These are phyloP conservation scores for Mrakia hoshinonis DNA, from an alignment of 768 basidiomycete species.

Conservation along the genomic window DNA sequence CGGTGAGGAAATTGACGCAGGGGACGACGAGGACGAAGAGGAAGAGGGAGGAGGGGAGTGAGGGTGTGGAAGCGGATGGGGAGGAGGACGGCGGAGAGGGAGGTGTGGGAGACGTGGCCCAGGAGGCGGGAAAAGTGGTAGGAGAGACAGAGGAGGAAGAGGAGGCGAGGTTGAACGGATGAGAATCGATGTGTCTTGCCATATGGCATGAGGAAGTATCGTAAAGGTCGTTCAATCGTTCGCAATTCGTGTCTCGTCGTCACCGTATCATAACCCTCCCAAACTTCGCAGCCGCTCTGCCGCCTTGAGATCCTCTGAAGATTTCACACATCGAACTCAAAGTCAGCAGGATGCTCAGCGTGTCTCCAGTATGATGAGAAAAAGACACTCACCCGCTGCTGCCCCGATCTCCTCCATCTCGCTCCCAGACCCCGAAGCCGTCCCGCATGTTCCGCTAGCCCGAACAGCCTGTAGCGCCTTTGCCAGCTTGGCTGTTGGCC, in stretches of 20 bases:
- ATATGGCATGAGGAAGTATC: no score
- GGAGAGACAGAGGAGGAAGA: conserved; percentile 29
- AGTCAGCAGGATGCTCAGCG: background rate
- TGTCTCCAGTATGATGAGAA: background rate
- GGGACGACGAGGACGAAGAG: background rate
- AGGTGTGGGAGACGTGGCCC: background rate
- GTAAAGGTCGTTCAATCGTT: no score
- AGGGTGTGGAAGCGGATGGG: conserved; percentile 29
- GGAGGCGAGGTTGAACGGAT: conserved; percentile 15
- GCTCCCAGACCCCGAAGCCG: background rate
- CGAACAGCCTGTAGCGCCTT: background rate
- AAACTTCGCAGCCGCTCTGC: background rate
- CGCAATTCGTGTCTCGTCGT: no score
- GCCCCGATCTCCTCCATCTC: background rate
- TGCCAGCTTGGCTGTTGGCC: background rate
- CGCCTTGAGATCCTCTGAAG: background rate
- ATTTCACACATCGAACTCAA: background rate
- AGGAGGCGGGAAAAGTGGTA: background rate
- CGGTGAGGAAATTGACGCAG: conserved; percentile 71
- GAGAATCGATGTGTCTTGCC: no score
- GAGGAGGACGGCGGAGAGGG: conserved; percentile 31
- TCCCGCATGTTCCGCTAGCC: background rate
- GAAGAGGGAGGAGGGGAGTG: conserved; percentile 24
- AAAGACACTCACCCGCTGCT: background rate
- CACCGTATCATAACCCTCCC: background rate